These are phyloP conservation scores for Irpex rosettiformis DNA, from an alignment of 1,284 basidiomycete species.

Conservation along the genomic window DNA sequence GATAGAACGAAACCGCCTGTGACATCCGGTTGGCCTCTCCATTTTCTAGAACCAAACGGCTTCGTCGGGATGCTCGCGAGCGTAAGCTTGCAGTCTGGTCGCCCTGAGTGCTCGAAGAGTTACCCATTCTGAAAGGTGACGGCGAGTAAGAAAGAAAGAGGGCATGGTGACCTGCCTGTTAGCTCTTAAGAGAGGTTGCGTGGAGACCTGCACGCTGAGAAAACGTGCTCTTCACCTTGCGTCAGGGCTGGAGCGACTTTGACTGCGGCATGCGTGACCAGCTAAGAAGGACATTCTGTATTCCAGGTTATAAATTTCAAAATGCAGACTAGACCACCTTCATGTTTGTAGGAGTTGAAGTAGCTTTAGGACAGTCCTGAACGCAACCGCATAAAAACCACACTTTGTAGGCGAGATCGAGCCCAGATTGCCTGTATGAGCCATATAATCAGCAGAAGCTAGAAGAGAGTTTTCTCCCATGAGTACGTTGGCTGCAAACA, in stretches of 20 bases:
- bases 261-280: too few species aligned
- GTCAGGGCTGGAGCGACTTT: not conserved
- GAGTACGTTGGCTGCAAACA: too few species aligned
- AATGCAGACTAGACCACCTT: too few species aligned
- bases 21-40: slow-evolving; percentile 1
- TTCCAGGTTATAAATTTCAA: too few species aligned
- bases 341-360: too few species aligned
- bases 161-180: not conserved
- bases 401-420: too few species aligned
- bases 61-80: not conserved
- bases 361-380: too few species aligned
- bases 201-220: not conserved
- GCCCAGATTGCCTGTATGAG: too few species aligned
- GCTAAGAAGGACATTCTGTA: too few species aligned
- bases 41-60: not conserved
- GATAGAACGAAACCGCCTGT: slow-evolving; percentile 11
- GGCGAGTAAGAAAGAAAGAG: not conserved
- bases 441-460: too few species aligned
- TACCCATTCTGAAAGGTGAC: not conserved
- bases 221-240: not conserved
- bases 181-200: not conserved
- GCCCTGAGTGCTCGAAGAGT: not conserved
- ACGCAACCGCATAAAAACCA: too few species aligned
- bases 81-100: not conserved
- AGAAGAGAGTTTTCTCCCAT: too few species aligned